Percentiles rank a stretch among this genome's conserved stretches.
Evolutionary conservation across 1,139 yeast species (phyloP).

Genomic region (Nakaseomyces sp.): DNA sequence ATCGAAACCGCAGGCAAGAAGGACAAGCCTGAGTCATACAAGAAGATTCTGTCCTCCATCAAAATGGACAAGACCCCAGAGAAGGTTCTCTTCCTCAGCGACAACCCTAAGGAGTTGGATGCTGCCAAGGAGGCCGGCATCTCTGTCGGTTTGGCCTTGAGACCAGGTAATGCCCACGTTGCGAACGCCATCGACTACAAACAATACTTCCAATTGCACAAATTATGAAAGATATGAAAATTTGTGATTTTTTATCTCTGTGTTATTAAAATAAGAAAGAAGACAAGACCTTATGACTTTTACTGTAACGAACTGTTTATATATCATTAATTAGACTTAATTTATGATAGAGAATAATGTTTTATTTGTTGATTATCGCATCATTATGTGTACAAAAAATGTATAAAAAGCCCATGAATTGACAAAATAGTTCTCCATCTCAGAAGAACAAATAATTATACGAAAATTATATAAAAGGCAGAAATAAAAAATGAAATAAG

Average conservation of each 20-base stretch:
- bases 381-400: no score
- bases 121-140: constrained; percentile 70
- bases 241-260: not conserved
- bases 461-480: not conserved
- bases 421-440: not conserved
- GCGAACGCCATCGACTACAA: constrained; percentile 19
- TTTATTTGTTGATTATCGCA: no score
- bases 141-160: constrained; percentile 47
- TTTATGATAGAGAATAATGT: not conserved
- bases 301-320: not conserved
- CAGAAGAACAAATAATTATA: not conserved
- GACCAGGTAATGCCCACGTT: constrained; percentile 69
- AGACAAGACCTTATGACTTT: not conserved
- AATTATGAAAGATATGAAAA: constrained; percentile 6
- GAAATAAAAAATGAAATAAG: not conserved
- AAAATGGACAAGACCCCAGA: constrained; percentile 26
- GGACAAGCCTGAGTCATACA: constrained; percentile 48
- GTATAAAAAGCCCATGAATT: no score
- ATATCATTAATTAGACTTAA: not conserved
- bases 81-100: constrained; percentile 62
- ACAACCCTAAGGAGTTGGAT: constrained; percentile 54
- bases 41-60: constrained; percentile 45
- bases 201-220: constrained; percentile 7
- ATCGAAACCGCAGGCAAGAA: constrained; percentile 79
- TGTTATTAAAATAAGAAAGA: not conserved